These are phyloP conservation scores for Toxoplasma gondii DNA, from an alignment of 169 alveolate species.

Conservation along the genomic window DNA sequence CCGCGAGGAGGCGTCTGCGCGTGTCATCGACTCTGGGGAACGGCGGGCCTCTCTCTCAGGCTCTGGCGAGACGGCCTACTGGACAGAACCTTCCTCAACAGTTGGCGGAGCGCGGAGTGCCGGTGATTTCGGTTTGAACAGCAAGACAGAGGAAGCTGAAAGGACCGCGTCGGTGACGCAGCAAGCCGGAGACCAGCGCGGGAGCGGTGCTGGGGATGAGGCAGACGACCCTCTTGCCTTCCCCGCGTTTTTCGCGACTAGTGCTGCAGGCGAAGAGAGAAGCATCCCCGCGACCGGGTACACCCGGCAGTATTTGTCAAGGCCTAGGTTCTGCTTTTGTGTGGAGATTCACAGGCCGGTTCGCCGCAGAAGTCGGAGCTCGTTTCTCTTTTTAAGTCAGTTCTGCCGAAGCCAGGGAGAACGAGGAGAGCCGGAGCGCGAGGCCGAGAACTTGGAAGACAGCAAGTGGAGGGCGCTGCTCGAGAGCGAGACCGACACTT, in stretches of 20 bases:
- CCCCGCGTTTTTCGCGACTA: slow-evolving; percentile 3
- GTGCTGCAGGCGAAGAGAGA: background rate
- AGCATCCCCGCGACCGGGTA: background rate
- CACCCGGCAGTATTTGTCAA: slow-evolving; percentile 16
- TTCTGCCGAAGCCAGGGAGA: background rate
- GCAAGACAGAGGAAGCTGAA: background rate
- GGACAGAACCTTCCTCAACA: too few relatives aligned
- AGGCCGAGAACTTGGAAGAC: background rate
- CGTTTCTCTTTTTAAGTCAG: background rate
- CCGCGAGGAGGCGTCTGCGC: too few relatives aligned
- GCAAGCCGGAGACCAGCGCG: background rate
- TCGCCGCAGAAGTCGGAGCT: background rate
- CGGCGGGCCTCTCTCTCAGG: too few relatives aligned
- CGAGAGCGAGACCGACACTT: background rate
- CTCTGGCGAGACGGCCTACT: too few relatives aligned
- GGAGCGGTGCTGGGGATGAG: background rate
- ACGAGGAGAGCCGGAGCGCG: background rate
- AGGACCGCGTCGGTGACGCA: background rate
- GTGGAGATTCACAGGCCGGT: slow-evolving; percentile 38
- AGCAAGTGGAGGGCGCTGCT: background rate
- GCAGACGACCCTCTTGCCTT: background rate
- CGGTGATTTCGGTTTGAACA: too few relatives aligned
- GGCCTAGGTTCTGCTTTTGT: slow-evolving; percentile 24
- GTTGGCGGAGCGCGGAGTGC: too few relatives aligned
- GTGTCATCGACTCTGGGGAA: too few relatives aligned